phyloP scores from a whole-genome alignment of 495 filamentous ascomycete genomes.

The Durotheca rogersii region DNA sequence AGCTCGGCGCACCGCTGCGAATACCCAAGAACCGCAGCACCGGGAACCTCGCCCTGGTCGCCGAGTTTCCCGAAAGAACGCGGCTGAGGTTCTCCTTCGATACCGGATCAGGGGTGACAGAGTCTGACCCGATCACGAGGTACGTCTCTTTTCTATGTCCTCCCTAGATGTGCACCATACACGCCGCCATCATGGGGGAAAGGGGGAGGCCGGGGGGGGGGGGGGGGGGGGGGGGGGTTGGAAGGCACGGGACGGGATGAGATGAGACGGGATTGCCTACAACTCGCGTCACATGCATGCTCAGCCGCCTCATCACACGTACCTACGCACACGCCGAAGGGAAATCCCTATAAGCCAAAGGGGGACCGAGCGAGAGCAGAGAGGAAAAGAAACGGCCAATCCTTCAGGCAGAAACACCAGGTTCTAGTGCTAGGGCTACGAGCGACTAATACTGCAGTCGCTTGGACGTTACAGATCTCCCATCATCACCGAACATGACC shows the following conservation, averaged over 20 bases:
- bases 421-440: slow-evolving; percentile 7
- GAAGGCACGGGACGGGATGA: no score
- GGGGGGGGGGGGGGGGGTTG: no score
- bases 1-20: slow-evolving; percentile 42
- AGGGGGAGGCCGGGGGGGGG: no score
- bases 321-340: slow-evolving; percentile 6
- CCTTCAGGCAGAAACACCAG: background rate
- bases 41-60: slow-evolving; percentile 56
- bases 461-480: slow-evolving; percentile 43
- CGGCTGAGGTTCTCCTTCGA: slow-evolving; percentile 60
- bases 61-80: slow-evolving; percentile 42
- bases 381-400: slow-evolving; percentile 5
- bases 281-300: slow-evolving; percentile 22
- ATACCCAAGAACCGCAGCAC: slow-evolving; percentile 67
- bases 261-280: no score
- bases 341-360: background rate
- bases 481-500: slow-evolving; percentile 59
- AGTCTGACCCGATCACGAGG: slow-evolving; percentile 57
- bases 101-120: slow-evolving; percentile 47
- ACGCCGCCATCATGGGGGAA: slow-evolving; percentile 13
- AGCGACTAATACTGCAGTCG: slow-evolving; percentile 27
- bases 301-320: slow-evolving; percentile 25
- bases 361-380: slow-evolving; percentile 5
- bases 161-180: slow-evolving; percentile 36
- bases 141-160: slow-evolving; percentile 46